Evolutionary conservation across 176 grass and related monocot species (phyloP).

Genomic region (Oryza nivara): DNA sequence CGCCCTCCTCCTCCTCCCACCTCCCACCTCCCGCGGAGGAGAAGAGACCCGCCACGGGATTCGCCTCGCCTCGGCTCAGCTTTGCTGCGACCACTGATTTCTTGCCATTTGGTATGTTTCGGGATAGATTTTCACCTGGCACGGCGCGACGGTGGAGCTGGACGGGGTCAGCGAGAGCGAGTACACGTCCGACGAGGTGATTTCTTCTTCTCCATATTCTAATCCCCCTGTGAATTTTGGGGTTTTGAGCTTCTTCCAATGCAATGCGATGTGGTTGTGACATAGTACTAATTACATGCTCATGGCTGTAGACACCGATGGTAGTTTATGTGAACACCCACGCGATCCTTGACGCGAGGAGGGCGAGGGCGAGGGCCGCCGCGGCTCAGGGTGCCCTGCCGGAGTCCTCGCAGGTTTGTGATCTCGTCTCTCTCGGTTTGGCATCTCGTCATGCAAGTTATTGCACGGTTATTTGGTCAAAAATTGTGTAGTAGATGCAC

Average conservation of each 20-base stretch:
- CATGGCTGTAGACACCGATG: conserved; percentile 70
- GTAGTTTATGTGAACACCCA: conserved; percentile 82
- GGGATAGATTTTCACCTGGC: conserved; percentile 83
- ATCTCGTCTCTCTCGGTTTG: background rate
- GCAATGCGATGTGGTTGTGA: background rate
- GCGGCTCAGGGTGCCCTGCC: conserved; percentile 51
- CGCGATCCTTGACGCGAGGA: conserved; percentile 73
- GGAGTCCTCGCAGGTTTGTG: conserved; percentile 61
- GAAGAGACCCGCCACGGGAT: background rate
- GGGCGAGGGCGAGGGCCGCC: conserved; percentile 55
- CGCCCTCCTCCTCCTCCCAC: background rate
- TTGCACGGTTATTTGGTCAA: background rate
- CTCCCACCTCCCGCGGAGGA: background rate
- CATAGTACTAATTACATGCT: background rate
- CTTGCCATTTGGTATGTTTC: background rate
- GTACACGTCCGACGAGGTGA: conserved; percentile 87
- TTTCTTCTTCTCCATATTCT: background rate
- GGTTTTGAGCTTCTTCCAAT: background rate
- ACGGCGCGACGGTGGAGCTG: conserved; percentile 81
- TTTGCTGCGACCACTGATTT: background rate
- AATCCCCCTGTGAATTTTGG: background rate
- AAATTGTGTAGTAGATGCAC: background rate
- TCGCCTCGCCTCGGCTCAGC: background rate
- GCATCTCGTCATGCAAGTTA: background rate
- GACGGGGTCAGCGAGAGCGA: conserved; percentile 87